A percentile compares a stretch with the other conserved stretches of the same genome.
phyloP scores from a whole-genome alignment of 2,329 filamentous ascomycete genomes.

The Pyrenophora teres region DNA sequence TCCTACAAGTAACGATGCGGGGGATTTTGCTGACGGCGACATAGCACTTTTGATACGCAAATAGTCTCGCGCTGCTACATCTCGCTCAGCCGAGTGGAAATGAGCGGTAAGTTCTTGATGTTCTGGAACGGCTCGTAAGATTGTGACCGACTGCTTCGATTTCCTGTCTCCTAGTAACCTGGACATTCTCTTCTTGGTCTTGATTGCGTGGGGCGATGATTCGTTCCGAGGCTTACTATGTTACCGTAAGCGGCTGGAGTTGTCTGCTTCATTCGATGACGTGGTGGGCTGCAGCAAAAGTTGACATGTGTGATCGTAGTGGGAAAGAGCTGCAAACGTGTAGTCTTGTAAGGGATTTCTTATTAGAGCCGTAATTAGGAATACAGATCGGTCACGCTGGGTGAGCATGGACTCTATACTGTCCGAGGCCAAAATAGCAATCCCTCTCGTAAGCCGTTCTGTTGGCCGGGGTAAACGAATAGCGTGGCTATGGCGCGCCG shows the following conservation, averaged over 20 bases:
- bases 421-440: constrained; percentile 29
- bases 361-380: constrained; percentile 11
- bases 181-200: constrained; percentile 27
- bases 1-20: constrained; percentile 22
- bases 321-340: constrained; percentile 12
- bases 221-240: constrained; percentile 3
- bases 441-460: constrained; percentile 14
- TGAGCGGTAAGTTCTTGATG: constrained; percentile 24
- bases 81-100: constrained; percentile 47
- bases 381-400: constrained; percentile 20
- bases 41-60: constrained; percentile 32
- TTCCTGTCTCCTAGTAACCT: constrained; percentile 25
- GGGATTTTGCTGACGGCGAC: constrained; percentile 23
- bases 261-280: constrained; percentile 2
- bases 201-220: constrained; percentile 9
- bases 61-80: constrained; percentile 33
- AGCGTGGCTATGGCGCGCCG: constrained; percentile 17
- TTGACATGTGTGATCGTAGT: constrained; percentile 1
- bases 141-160: constrained; percentile 34
- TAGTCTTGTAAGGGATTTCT: constrained; percentile 16
- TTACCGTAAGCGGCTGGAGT: not conserved
- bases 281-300: constrained; percentile 7
- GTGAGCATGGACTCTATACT: constrained; percentile 24
- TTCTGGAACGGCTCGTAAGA: constrained; percentile 45
- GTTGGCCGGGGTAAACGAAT: constrained; percentile 18